Base-by-base conservation (phyloP, 2,329 filamentous ascomycete genomes). In the Curvularia eragrostidis region DNA sequence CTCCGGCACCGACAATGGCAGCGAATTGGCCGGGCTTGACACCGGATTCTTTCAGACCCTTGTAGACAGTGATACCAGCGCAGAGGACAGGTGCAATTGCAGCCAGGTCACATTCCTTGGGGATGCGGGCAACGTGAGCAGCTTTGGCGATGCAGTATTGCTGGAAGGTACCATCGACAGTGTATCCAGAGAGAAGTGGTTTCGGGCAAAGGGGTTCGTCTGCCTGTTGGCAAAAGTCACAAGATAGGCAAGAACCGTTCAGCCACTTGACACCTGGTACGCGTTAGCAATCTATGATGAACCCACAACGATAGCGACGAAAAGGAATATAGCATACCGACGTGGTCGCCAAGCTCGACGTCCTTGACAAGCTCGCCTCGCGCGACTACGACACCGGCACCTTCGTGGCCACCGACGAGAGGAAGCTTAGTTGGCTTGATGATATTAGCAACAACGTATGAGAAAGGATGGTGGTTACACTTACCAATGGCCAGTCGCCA, bases 91-190 rank as follows among this genome's bases (percentile, higher is more conserved):
- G 92, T 1, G 91, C 85, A 56, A 96, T 84, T 50, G 87, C 87
- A 72, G 93, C 92, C 43, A 97, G 87, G 58, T 87, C 82, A 61
- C 89, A 85, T 15, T 89, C 86, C 78, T 93, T 89, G 65, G 91
- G 90, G 64, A 97, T 89, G 66, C 89, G 87, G 26, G 92, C 91
- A 15, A 95, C 87, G 77, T 96, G 91, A 18, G 89, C 87, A 15
- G 92, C 93, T 78, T 96, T 96, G 67, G 88, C 93, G 66, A 97
- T 86, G 76, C 86, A 87, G 81, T 96, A 97, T 82, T 97, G 88
- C 82, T 97, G 93, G 85, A 97, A 97, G 41, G 89, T 88, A 30
- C 93, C 93, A 75, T 97, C 91, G 74, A 97, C 92, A 4, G 91
- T 96, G 84, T 96, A 97, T 55, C 94, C 94, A 0, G 92, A 96